phyloP scores from a whole-genome alignment of 2,329 filamentous ascomycete species.

The Capronia epimyces region DNA sequence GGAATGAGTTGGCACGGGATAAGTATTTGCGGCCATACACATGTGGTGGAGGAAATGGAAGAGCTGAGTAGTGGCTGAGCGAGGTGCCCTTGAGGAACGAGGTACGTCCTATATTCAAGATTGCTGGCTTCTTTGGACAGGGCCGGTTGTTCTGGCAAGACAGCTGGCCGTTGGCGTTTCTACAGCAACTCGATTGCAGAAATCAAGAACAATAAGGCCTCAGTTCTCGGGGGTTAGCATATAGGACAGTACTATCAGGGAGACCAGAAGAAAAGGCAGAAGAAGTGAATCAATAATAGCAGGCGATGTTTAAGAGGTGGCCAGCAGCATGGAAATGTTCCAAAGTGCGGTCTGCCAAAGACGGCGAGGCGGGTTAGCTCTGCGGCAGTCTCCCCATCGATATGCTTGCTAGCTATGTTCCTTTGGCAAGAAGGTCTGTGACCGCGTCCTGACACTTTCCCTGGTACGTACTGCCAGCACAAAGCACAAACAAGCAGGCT shows the following conservation, averaged over 20 bases:
- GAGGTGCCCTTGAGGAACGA: not conserved
- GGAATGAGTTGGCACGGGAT: constrained; percentile 1
- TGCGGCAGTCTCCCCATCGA: constrained; percentile 3
- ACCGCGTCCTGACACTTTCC: constrained; percentile 9
- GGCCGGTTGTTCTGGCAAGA: constrained; percentile 12
- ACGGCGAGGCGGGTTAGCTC: constrained; percentile 18
- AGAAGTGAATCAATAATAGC: not conserved
- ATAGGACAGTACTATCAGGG: not conserved
- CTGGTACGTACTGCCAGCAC: constrained; percentile 4
- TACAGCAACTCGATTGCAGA: constrained; percentile 6
- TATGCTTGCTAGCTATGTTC: not conserved
- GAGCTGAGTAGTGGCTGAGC: not conserved
- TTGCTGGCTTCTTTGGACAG: constrained; percentile 2
- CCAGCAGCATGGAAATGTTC: not conserved
- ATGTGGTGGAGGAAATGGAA: not conserved
- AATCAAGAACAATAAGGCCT: not conserved
- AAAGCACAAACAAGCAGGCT: constrained; percentile 17
- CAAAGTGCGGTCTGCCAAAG: constrained; percentile 23
- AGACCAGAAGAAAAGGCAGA: not conserved
- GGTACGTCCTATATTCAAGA: constrained; percentile 1
- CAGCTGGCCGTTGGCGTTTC: constrained; percentile 16
- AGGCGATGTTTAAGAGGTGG: not conserved
- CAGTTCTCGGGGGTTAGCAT: not conserved
- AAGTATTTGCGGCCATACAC: constrained; percentile 15
- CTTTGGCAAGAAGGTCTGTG: not conserved